Evolutionary conservation across 2,329 filamentous ascomycete species (phyloP).

Genomic region (Gnomoniopsis sp.): DNA sequence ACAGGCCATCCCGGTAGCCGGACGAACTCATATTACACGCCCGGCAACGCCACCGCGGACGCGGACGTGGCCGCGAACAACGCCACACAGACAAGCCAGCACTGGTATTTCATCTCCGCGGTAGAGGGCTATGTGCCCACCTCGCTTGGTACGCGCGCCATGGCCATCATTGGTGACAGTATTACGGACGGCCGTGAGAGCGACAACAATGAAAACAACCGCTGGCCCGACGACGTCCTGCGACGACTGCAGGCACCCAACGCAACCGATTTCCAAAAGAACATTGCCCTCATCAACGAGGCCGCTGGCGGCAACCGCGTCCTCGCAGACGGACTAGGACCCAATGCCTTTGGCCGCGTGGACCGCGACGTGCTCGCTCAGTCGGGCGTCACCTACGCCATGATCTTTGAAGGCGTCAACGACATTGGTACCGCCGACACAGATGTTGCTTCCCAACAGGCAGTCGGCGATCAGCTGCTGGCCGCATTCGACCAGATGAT

Average conservation of each 20-base stretch:
- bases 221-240: conserved; percentile 42
- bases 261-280: conserved; percentile 25
- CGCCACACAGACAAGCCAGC: conserved; percentile 29
- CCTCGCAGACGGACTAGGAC: conserved; percentile 56
- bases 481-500: conserved; percentile 55
- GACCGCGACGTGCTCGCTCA: conserved; percentile 60
- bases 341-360: conserved; percentile 52
- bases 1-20: conserved; percentile 61
- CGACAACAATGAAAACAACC: conserved; percentile 55
- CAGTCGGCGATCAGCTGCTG: conserved; percentile 45
- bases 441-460: conserved; percentile 38
- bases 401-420: conserved; percentile 63
- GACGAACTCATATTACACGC: conserved; percentile 51
- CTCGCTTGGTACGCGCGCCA: conserved; percentile 31
- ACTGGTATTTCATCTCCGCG: conserved; percentile 59
- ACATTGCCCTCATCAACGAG: conserved; percentile 54
- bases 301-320: conserved; percentile 63
- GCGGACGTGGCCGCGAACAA: conserved; percentile 32
- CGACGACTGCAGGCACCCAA: conserved; percentile 34
- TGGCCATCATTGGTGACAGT: conserved; percentile 62
- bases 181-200: conserved; percentile 64
- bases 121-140: conserved; percentile 50
- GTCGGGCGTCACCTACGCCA: conserved; percentile 48
- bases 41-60: conserved; percentile 47
- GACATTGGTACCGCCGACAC: conserved; percentile 54